Percentiles rank a stretch among this genome's conserved stretches.
These are phyloP conservation scores for Ceratocystis eucalypticola DNA, from an alignment of 2,329 filamentous ascomycete genomes.

Conservation along the genomic window DNA sequence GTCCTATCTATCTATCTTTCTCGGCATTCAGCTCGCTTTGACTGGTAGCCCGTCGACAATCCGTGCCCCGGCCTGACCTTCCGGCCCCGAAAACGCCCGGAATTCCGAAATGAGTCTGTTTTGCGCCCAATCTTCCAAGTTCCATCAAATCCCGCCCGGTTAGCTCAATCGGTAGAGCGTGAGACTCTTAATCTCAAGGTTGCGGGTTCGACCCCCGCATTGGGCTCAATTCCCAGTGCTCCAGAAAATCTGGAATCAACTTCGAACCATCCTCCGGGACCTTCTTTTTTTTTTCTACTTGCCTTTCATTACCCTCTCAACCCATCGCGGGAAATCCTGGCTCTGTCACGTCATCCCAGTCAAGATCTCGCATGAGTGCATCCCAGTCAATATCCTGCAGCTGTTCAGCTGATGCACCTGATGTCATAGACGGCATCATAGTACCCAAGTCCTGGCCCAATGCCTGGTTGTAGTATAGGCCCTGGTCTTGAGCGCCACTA, in stretches of 20 bases:
- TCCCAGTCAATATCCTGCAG: slow-evolving; percentile 38
- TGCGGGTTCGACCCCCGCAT: slow-evolving; percentile 31
- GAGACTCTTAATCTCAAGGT: slow-evolving; percentile 48
- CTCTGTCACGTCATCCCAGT: slow-evolving; percentile 26
- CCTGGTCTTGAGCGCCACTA: neutral
- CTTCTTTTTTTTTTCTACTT: neutral
- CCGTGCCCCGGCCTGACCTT: too few species aligned
- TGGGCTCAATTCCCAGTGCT: slow-evolving; percentile 20
- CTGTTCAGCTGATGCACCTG: slow-evolving; percentile 24
- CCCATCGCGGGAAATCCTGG: slow-evolving; percentile 10
- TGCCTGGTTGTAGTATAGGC: neutral
- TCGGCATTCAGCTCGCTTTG: too few species aligned
- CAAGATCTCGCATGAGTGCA: slow-evolving; percentile 38
- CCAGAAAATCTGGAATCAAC: neutral
- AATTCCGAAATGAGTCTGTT: too few species aligned
- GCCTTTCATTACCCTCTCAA: neutral
- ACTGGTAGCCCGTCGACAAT: too few species aligned
- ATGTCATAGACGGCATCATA: slow-evolving; percentile 17
- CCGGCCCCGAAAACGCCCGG: too few species aligned
- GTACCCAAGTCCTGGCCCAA: neutral
- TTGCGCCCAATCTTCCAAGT: neutral
- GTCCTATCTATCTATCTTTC: too few species aligned
- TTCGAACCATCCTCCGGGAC: neutral
- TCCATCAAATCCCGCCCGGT: slow-evolving; percentile 30
- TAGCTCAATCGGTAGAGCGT: slow-evolving; percentile 62